Evolutionary conservation across 1,139 yeast species (phyloP).

Genomic region (Ashbya aceris): DNA sequence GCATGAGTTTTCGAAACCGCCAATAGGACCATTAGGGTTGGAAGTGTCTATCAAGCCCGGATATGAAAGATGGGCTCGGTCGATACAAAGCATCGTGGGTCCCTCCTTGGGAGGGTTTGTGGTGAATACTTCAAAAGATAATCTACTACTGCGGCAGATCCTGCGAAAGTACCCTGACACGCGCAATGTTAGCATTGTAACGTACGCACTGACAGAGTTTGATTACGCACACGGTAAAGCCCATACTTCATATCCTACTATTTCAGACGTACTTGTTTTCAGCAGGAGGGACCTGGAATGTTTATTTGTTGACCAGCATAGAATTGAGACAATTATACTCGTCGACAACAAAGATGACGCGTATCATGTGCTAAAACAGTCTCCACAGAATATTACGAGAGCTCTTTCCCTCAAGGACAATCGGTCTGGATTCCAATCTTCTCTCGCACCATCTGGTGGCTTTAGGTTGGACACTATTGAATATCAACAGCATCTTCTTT

Average conservation of each 20-base stretch:
- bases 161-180: constrained; percentile 32
- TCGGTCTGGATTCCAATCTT: constrained; percentile 39
- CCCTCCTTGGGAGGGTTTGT: constrained; percentile 52
- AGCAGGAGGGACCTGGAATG: constrained; percentile 46
- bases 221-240: constrained; percentile 38
- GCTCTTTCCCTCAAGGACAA: constrained; percentile 40
- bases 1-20: constrained; percentile 37
- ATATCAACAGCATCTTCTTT: constrained; percentile 27
- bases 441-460: constrained; percentile 33
- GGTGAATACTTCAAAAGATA: constrained; percentile 58
- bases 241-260: constrained; percentile 33
- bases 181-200: constrained; percentile 35
- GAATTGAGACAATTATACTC: constrained; percentile 52
- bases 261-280: constrained; percentile 54
- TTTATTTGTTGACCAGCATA: constrained; percentile 55
- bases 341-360: constrained; percentile 46
- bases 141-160: constrained; percentile 38
- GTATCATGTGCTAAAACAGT: constrained; percentile 33
- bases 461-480: constrained; percentile 53
- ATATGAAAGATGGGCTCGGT: constrained; percentile 49
- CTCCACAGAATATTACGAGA: constrained; percentile 36
- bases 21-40: constrained; percentile 82
- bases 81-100: constrained; percentile 48
- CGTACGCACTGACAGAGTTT: constrained; percentile 49
- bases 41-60: constrained; percentile 48